Conservation (phyloP, 2,329 filamentous ascomycete species). For the Eutypa lata region DNA sequence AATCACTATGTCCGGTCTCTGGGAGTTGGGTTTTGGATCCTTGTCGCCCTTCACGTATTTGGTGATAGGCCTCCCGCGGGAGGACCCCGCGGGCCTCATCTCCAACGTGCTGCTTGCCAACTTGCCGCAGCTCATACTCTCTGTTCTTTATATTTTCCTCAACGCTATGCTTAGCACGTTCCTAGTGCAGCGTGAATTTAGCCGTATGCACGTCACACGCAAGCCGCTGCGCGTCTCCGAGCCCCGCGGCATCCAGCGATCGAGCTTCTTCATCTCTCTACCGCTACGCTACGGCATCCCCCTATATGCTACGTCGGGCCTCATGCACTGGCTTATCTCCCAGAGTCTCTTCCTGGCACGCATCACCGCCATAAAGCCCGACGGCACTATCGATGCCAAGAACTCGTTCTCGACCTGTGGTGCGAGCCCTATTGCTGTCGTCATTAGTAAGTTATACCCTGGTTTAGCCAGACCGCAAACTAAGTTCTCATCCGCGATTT, state of each 20-base stretch:
- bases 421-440: conserved; percentile 26
- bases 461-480: neutral
- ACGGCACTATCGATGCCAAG: conserved; percentile 15
- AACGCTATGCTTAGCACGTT: conserved; percentile 45
- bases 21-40: conserved; percentile 26
- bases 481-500: neutral
- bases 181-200: conserved; percentile 44
- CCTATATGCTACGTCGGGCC: conserved; percentile 28
- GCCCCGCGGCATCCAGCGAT: conserved; percentile 37
- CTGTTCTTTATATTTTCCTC: conserved; percentile 41
- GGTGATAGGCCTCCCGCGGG: conserved; percentile 17
- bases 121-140: conserved; percentile 43
- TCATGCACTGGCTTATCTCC: conserved; percentile 48
- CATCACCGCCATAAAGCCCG: conserved; percentile 25
- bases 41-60: conserved; percentile 26
- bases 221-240: conserved; percentile 40
- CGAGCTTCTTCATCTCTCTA: conserved; percentile 41
- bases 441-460: conserved; percentile 18
- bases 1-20: conserved; percentile 18
- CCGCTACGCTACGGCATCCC: conserved; percentile 42
- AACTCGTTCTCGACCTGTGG: conserved; percentile 30
- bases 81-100: conserved; percentile 27
- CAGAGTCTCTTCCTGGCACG: conserved; percentile 42
- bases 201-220: conserved; percentile 28
- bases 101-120: conserved; percentile 41